phyloP scores from a whole-genome alignment of 2,329 filamentous ascomycete genomes.

The Colletotrichum sp. region DNA sequence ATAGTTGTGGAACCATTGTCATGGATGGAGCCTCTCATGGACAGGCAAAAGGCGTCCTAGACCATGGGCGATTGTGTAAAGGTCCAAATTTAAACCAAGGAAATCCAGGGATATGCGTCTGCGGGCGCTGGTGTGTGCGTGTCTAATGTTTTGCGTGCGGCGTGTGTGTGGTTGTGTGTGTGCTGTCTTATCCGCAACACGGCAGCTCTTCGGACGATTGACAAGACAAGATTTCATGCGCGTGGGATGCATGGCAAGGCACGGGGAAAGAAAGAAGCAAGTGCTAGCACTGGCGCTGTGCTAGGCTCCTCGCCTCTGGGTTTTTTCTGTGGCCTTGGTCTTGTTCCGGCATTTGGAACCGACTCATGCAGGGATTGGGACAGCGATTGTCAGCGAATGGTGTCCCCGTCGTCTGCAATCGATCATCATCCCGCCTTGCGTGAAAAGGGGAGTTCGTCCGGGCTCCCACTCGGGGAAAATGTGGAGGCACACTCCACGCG shows the following conservation, averaged over 20 bases:
- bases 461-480: slow-evolving; percentile 20
- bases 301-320: neutral
- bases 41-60: neutral
- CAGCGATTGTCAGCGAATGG: slow-evolving; percentile 1
- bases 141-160: neutral
- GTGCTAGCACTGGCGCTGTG: neutral
- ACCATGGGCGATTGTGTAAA: neutral
- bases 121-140: neutral
- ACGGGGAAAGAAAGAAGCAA: neutral
- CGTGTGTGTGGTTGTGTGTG: neutral
- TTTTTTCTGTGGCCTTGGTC: neutral
- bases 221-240: slow-evolving; percentile 4
- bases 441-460: slow-evolving; percentile 20
- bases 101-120: neutral
- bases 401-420: slow-evolving; percentile 3
- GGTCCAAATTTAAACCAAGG: neutral
- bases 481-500: slow-evolving; percentile 18
- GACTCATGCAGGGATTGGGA: slow-evolving; percentile 10
- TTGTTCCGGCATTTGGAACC: slow-evolving; percentile 13
- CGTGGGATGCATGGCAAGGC: neutral
- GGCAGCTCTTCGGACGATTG: slow-evolving; percentile 18
- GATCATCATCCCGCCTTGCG: slow-evolving; percentile 19
- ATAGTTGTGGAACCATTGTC: slow-evolving; percentile 6
- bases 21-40: slow-evolving; percentile 2
- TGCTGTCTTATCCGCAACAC: neutral